Base-by-base conservation (phyloP, 257 asterid species). In the Salvia miltiorrhiza region DNA sequence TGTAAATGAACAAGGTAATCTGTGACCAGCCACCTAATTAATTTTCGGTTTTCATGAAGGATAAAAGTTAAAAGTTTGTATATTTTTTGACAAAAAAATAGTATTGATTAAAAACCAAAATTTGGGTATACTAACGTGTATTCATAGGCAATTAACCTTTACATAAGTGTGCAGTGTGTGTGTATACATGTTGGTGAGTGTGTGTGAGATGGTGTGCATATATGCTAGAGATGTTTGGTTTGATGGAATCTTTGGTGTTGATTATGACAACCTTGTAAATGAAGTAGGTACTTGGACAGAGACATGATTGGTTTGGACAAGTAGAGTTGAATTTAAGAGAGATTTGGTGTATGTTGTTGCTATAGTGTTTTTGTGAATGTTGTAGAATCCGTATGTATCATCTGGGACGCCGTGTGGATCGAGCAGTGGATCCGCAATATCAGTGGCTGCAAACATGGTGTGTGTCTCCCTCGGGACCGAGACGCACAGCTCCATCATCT, bases 361-460 rank as follows among this genome's bases (percentile, higher is more conserved):
- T 13, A 24, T 7, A 5, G 13, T 33, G 30, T 35, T 21, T 43
- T 35, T 26, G 11, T 30, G 9, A 0, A 28, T 17, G 12, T 33
- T 77, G 80, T 77, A 87, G 95, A 90, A 90, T 69, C 95, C 97
- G 0, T 90, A 84, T 56, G 71, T 73, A 13, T 48, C 72, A 4
- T 64, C 86, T 0, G 81, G 80, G 16, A 74, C 71, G 4, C 85
- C 89, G 0, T 84, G 93, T 45, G 91, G 93, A 40, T 90, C 93
- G 4, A 88, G 95, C 82, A 84, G 87, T 17, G 93, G 95, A 33
- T 87, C 91, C 21, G 93, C 96, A 30, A 85, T 80, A 65, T 84
- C 93, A 1, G 93, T 84, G 23, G 93, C 93, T 2, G 85, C 88
- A 43, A 87, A 87, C 77, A 76, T 90, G 93, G 91, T 41, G 2